Evolutionary conservation across 148 eudicot genomes (phyloP).

Genomic region (Rhododendron mucronatum): DNA sequence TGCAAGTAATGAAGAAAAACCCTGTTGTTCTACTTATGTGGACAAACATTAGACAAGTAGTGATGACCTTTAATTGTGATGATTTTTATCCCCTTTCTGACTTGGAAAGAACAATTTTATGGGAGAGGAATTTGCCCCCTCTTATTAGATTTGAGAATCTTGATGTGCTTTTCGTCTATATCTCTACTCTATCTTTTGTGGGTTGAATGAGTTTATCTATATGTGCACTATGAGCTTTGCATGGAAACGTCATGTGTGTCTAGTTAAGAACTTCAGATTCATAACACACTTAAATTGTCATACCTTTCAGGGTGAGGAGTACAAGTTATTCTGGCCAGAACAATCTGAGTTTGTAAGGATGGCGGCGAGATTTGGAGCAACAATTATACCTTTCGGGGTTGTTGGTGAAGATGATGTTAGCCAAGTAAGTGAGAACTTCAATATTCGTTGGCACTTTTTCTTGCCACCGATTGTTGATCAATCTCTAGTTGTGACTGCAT

Average conservation of each 20-base stretch:
- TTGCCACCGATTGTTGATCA: neutral
- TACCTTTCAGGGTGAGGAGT: slow-evolving; percentile 55
- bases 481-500: neutral
- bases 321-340: slow-evolving; percentile 69
- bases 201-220: neutral
- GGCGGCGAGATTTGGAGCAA: slow-evolving; percentile 79
- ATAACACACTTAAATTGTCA: neutral
- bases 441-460: neutral
- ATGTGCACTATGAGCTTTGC: neutral
- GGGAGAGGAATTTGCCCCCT: neutral
- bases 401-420: slow-evolving; percentile 79
- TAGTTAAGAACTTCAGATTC: neutral
- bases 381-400: slow-evolving; percentile 75
- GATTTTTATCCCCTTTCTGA: neutral
- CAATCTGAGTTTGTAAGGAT: slow-evolving; percentile 73
- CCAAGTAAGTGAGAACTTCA: slow-evolving; percentile 33
- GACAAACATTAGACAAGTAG: neutral
- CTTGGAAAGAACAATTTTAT: neutral
- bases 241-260: neutral
- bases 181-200: neutral
- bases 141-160: neutral
- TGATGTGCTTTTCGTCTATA: neutral
- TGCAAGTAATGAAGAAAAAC: neutral
- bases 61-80: neutral
- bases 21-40: neutral